These are phyloP conservation scores for Hyparrhenia diplandra DNA, from an alignment of 176 grass and related monocot species.

Conservation along the genomic window DNA sequence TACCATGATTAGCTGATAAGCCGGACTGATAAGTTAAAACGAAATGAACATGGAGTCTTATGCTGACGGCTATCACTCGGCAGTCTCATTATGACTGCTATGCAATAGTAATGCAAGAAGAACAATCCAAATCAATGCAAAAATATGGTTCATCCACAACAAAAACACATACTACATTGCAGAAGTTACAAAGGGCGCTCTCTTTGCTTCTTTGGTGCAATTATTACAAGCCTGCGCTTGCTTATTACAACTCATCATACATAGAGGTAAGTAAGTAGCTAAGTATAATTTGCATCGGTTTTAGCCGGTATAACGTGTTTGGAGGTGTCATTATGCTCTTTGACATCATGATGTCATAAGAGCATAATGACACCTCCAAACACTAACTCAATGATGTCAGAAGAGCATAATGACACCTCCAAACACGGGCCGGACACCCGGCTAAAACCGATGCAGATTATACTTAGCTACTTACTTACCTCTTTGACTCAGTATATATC, in stretches of 20 bases:
- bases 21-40: too few relatives aligned
- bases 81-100: neutral
- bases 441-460: neutral
- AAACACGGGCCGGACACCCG: neutral
- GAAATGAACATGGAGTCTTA: too few relatives aligned
- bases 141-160: neutral
- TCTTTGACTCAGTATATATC: neutral
- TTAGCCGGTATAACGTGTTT: too few relatives aligned
- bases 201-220: neutral
- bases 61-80: neutral
- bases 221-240: neutral
- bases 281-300: too few relatives aligned
- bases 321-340: too few relatives aligned
- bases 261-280: too few relatives aligned
- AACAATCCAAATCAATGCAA: neutral
- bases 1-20: too few relatives aligned
- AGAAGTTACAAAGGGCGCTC: neutral
- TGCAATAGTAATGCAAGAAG: neutral
- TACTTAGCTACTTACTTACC: neutral
- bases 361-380: neutral
- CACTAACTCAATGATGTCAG: too few relatives aligned
- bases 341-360: neutral
- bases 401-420: too few relatives aligned
- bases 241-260: constrained; percentile 26
- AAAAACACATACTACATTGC: neutral